Evolutionary conservation across 495 filamentous ascomycete species (phyloP).

Genomic region (Penicillium cinerascens): DNA sequence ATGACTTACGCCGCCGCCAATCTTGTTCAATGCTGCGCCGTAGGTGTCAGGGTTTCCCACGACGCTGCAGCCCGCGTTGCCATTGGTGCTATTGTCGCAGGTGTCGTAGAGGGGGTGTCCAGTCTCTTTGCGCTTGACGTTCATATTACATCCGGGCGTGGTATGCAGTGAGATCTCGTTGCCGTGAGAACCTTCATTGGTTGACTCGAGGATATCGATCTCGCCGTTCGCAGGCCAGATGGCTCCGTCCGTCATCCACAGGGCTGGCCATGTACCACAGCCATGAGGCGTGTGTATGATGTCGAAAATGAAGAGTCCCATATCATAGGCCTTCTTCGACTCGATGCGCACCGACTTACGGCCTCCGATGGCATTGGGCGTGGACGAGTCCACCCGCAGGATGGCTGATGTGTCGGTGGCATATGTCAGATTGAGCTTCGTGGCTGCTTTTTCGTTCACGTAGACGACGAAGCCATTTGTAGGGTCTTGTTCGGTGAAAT

Average conservation of each 20-base stretch:
- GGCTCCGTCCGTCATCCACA: constrained; percentile 60
- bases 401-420: constrained; percentile 44
- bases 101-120: constrained; percentile 26
- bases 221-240: constrained; percentile 56
- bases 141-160: constrained; percentile 39
- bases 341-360: constrained; percentile 52
- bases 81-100: constrained; percentile 36
- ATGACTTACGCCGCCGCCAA: constrained; percentile 42
- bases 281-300: constrained; percentile 42
- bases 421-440: constrained; percentile 48
- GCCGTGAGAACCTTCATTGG: constrained; percentile 41
- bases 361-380: constrained; percentile 39
- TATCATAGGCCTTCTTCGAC: constrained; percentile 48
- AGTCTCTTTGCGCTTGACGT: constrained; percentile 42
- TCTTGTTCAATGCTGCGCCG: constrained; percentile 39
- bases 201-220: constrained; percentile 48
- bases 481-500: constrained; percentile 50
- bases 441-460: constrained; percentile 4
- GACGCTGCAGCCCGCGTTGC: constrained; percentile 45
- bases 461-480: constrained; percentile 53
- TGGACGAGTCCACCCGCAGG: constrained; percentile 47
- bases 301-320: constrained; percentile 53
- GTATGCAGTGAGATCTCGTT: constrained; percentile 46
- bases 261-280: constrained; percentile 45
- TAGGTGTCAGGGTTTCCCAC: constrained; percentile 29